Evolutionary conservation across 2,329 filamentous ascomycete species (phyloP).

Genomic region (Reticulascus tulasneorum): DNA sequence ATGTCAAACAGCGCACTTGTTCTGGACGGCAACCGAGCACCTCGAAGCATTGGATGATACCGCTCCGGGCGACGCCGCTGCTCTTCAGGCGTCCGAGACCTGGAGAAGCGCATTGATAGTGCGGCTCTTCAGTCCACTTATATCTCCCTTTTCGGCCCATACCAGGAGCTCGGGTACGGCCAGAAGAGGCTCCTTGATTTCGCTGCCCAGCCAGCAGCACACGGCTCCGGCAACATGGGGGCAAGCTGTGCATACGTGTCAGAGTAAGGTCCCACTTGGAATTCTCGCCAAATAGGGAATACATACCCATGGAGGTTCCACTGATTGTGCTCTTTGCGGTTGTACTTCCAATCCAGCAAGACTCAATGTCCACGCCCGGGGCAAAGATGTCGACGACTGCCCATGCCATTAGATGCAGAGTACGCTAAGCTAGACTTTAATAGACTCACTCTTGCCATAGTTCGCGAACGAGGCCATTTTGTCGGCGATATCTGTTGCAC

Average conservation of each 20-base stretch:
- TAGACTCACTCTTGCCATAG: too few species aligned
- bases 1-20: too few species aligned
- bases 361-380: conserved; percentile 4
- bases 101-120: conserved; percentile 2
- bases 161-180: conserved; percentile 2
- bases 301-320: conserved; percentile 3
- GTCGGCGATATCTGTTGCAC: too few species aligned
- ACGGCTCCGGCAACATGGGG: conserved; percentile 2
- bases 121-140: neutral
- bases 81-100: conserved; percentile 1
- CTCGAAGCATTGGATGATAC: too few species aligned
- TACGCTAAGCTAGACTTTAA: too few species aligned
- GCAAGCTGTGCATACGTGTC: too few species aligned
- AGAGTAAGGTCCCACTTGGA: too few species aligned
- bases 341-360: neutral
- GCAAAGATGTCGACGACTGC: conserved; percentile 8
- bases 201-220: neutral
- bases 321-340: neutral
- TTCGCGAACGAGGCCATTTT: too few species aligned
- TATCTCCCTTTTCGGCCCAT: conserved; percentile 2
- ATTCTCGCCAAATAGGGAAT: neutral
- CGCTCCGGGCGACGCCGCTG: too few species aligned
- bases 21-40: too few species aligned
- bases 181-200: conserved; percentile 1
- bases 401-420: too few species aligned